phyloP scores from a whole-genome alignment of 495 filamentous ascomycete species.

The Beverwykella pulmonaria region DNA sequence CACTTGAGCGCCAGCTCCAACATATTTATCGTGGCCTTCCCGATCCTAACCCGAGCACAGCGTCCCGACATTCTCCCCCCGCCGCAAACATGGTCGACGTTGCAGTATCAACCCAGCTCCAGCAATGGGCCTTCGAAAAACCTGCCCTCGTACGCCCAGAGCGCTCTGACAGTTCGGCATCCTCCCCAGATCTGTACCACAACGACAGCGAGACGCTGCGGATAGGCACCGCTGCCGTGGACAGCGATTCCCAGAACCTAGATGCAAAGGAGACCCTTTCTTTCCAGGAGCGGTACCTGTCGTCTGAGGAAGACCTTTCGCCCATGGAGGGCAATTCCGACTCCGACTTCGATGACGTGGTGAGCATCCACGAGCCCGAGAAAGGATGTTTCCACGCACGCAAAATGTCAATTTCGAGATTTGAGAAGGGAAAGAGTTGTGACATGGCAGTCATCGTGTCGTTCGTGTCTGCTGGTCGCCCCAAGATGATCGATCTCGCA shows the following conservation, averaged over 20 bases:
- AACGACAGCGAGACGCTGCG: conserved; percentile 31
- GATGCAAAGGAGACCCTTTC: conserved; percentile 24
- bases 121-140: conserved; percentile 40
- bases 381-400: conserved; percentile 20
- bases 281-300: conserved; percentile 37
- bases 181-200: conserved; percentile 36
- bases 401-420: conserved; percentile 22
- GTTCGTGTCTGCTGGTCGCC: conserved; percentile 31
- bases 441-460: conserved; percentile 38
- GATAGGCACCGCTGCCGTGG: conserved; percentile 28
- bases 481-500: conserved; percentile 35
- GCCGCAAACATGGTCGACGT: conserved; percentile 35
- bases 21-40: conserved; percentile 28
- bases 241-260: neutral
- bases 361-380: conserved; percentile 21
- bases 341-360: conserved; percentile 22
- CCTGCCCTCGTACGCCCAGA: conserved; percentile 22
- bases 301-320: conserved; percentile 38
- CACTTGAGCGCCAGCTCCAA: conserved; percentile 20
- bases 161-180: conserved; percentile 35
- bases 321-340: conserved; percentile 30
- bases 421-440: conserved; percentile 29
- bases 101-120: conserved; percentile 33
- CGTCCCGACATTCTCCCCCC: neutral
- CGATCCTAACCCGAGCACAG: conserved; percentile 1